These are phyloP conservation scores for Exserohilum rostratum DNA, from an alignment of 2,329 filamentous ascomycete species.

Conservation along the genomic window DNA sequence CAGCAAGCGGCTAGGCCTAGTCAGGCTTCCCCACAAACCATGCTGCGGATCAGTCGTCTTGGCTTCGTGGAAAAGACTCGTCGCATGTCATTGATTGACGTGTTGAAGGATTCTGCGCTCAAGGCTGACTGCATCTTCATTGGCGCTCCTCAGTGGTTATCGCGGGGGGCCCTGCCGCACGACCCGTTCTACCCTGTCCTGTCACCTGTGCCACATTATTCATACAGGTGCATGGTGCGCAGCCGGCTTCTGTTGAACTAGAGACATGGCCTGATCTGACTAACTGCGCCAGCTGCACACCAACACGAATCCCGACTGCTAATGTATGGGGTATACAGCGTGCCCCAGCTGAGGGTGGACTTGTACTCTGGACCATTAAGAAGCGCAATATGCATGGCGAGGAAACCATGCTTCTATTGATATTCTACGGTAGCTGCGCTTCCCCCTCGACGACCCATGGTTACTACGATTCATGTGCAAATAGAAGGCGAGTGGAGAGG, in stretches of 20 bases:
- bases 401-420: slow-evolving; percentile 23
- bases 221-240: slow-evolving; percentile 13
- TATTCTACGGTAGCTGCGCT: slow-evolving; percentile 18
- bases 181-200: slow-evolving; percentile 26
- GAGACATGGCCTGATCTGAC: slow-evolving; percentile 6
- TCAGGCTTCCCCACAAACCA: slow-evolving; percentile 13
- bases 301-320: slow-evolving; percentile 8
- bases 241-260: slow-evolving; percentile 4
- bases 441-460: slow-evolving; percentile 20
- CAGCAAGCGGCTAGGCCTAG: slow-evolving; percentile 17
- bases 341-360: not conserved
- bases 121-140: too few relatives aligned
- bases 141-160: too few relatives aligned
- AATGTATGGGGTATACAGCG: slow-evolving; percentile 1
- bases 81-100: slow-evolving; percentile 21
- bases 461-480: slow-evolving; percentile 17
- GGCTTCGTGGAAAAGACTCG: not conserved
- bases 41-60: slow-evolving; percentile 12
- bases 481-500: slow-evolving; percentile 16
- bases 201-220: slow-evolving; percentile 13
- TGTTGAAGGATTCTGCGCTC: too few relatives aligned
- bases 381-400: slow-evolving; percentile 9
- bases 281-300: slow-evolving; percentile 19
- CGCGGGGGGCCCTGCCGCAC: too few relatives aligned
- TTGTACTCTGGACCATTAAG: not conserved